phyloP scores from a whole-genome alignment of 208 protist genomes.

The Naegleria fowleri region DNA sequence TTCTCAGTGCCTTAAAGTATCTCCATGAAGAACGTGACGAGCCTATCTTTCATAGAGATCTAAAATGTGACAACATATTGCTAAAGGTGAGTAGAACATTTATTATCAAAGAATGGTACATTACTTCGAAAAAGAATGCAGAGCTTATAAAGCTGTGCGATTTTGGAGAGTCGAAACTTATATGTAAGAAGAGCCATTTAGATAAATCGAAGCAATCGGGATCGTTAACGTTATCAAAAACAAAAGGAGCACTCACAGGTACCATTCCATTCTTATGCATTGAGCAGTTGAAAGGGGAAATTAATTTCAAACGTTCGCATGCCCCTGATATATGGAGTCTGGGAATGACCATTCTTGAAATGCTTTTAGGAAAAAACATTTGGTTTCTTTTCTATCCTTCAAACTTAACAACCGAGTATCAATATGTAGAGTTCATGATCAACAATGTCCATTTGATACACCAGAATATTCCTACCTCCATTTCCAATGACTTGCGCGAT shows the following conservation, averaged over 20 bases:
- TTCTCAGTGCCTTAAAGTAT: background rate
- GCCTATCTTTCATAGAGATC: background rate
- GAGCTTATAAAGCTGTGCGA: background rate
- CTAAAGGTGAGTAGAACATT: background rate
- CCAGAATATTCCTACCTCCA: background rate
- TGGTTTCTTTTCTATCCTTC: background rate
- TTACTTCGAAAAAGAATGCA: background rate
- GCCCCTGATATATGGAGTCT: background rate
- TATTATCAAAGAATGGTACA: too few relatives aligned
- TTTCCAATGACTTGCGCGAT: background rate
- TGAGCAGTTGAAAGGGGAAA: background rate
- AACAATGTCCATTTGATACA: background rate
- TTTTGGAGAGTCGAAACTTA: background rate
- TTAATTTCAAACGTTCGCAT: background rate
- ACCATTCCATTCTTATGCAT: background rate
- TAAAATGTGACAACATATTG: background rate
- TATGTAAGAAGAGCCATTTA: background rate
- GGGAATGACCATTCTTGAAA: background rate
- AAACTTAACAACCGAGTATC: background rate
- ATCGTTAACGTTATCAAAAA: background rate
- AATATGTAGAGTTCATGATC: background rate
- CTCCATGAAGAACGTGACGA: background rate
- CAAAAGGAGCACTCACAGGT: background rate
- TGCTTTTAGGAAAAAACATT: background rate
- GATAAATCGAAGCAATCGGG: background rate